These are phyloP conservation scores for Calonectria crousiana DNA, from an alignment of 2,329 filamentous ascomycete genomes.

Conservation along the genomic window DNA sequence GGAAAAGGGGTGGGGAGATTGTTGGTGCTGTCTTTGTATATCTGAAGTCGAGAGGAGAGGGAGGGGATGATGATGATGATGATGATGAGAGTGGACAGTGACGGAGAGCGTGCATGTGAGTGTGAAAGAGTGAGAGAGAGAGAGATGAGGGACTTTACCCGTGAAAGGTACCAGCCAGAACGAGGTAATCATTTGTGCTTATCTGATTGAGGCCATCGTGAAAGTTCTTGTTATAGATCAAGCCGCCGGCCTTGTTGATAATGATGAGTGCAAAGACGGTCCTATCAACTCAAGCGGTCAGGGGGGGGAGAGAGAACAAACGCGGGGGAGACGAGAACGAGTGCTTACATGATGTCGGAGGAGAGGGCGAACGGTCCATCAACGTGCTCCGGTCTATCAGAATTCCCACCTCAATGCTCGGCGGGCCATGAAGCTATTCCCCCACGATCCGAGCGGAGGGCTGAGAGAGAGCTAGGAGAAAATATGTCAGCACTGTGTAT, in stretches of 20 bases:
- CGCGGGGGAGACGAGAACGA: background rate
- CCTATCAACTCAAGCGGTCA: slow-evolving; percentile 63
- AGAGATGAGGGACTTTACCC: slow-evolving; percentile 66
- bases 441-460: slow-evolving; percentile 26
- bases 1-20: background rate
- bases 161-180: slow-evolving; percentile 97
- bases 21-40: background rate
- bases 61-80: slow-evolving; percentile 20
- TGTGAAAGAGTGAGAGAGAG: background rate
- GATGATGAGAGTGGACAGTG: no score
- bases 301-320: background rate
- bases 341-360: slow-evolving; percentile 35
- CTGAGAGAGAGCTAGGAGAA: background rate
- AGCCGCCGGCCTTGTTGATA: slow-evolving; percentile 97
- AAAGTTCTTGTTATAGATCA: slow-evolving; percentile 97
- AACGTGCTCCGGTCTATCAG: slow-evolving; percentile 17
- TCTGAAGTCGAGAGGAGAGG: background rate
- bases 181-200: slow-evolving; percentile 94
- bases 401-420: slow-evolving; percentile 33
- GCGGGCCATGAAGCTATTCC: slow-evolving; percentile 34
- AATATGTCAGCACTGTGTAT: slow-evolving; percentile 3
- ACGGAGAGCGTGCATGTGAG: no score
- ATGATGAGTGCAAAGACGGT: slow-evolving; percentile 95
- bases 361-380: slow-evolving; percentile 18
- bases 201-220: slow-evolving; percentile 88